These are phyloP conservation scores for Piedraia hortae DNA, from an alignment of 2,329 filamentous ascomycete species.

Conservation along the genomic window DNA sequence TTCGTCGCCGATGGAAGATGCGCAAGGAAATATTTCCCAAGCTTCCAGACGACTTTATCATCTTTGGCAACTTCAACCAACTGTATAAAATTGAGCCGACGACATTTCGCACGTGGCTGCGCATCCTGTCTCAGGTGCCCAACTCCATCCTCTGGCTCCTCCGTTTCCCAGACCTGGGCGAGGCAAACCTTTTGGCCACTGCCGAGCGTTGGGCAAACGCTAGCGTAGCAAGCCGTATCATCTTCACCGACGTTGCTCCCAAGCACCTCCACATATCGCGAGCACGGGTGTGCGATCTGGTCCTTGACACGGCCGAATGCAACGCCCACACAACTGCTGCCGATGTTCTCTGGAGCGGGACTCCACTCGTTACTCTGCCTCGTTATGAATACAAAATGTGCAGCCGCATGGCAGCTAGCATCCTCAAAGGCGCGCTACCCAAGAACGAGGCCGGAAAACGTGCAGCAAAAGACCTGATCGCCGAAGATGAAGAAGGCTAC, in stretches of 20 bases:
- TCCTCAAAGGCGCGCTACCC: constrained; percentile 68
- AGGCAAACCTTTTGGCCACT: constrained; percentile 56
- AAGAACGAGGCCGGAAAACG: constrained; percentile 34
- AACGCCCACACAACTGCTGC: constrained; percentile 95
- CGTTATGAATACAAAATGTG: constrained; percentile 98
- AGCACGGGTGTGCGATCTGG: constrained; percentile 75
- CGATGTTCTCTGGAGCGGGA: constrained; percentile 88
- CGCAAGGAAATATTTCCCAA: constrained; percentile 72
- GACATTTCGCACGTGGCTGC: constrained; percentile 83
- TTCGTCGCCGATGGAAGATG: constrained; percentile 65
- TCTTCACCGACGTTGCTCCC: constrained; percentile 90
- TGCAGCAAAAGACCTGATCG: constrained; percentile 51
- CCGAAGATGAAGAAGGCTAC: constrained; percentile 52
- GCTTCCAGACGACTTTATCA: constrained; percentile 57
- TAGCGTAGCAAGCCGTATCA: constrained; percentile 59
- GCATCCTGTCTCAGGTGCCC: constrained; percentile 60
- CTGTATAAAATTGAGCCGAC: constrained; percentile 98
- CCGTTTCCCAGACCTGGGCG: constrained; percentile 84
- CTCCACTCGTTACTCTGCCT: constrained; percentile 67
- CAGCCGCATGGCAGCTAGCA: constrained; percentile 88
- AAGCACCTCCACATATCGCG: constrained; percentile 85
- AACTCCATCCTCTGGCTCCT: constrained; percentile 85
- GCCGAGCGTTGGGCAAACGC: constrained; percentile 61
- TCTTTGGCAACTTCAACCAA: constrained; percentile 95
- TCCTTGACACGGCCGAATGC: constrained; percentile 90